These are phyloP conservation scores for Chytriomyces sp. DNA, from an alignment of 192 early-diverging fungal species.

Conservation along the genomic window DNA sequence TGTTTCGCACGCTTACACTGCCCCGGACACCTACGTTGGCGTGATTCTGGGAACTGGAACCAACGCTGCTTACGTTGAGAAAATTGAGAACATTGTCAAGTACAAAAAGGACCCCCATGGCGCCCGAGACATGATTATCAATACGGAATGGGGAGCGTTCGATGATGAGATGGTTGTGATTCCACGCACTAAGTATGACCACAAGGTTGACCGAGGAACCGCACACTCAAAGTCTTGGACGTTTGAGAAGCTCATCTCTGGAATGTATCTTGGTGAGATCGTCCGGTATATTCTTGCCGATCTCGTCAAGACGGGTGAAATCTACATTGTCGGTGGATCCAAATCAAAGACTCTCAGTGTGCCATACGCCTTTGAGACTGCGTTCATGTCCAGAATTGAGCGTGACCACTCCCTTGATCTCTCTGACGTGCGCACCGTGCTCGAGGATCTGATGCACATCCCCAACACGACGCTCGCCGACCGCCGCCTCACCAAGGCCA, in stretches of 20 bases:
- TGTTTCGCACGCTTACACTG: slow-evolving; percentile 82
- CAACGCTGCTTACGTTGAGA: slow-evolving; percentile 95
- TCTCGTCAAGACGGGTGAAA: slow-evolving; percentile 74
- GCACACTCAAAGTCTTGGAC: slow-evolving; percentile 81
- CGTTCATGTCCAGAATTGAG: slow-evolving; percentile 60
- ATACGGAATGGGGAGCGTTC: slow-evolving; percentile 91
- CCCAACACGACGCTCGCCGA: slow-evolving; percentile 65
- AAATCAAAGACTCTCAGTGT: slow-evolving; percentile 69
- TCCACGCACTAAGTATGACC: slow-evolving; percentile 86
- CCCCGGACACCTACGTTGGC: slow-evolving; percentile 79
- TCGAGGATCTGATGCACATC: slow-evolving; percentile 69
- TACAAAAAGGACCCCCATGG: slow-evolving; percentile 49
- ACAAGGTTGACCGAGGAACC: slow-evolving; percentile 75
- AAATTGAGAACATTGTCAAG: slow-evolving; percentile 76
- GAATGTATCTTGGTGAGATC: slow-evolving; percentile 92
- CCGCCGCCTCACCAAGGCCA: slow-evolving; percentile 69
- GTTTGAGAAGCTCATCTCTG: slow-evolving; percentile 97
- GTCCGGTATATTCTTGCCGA: slow-evolving; percentile 79
- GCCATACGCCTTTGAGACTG: slow-evolving; percentile 75
- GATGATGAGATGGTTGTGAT: slow-evolving; percentile 78
- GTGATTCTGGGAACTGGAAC: slow-evolving; percentile 94
- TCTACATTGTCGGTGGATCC: slow-evolving; percentile 63
- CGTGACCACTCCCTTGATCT: slow-evolving; percentile 68
- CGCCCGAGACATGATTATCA: slow-evolving; percentile 80
- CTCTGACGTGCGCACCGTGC: slow-evolving; percentile 56